Evolutionary conservation across 305 asterid species (phyloP), one percentile per base, ranked within the genome.

Genomic region (Fraxinus greggii): DNA sequence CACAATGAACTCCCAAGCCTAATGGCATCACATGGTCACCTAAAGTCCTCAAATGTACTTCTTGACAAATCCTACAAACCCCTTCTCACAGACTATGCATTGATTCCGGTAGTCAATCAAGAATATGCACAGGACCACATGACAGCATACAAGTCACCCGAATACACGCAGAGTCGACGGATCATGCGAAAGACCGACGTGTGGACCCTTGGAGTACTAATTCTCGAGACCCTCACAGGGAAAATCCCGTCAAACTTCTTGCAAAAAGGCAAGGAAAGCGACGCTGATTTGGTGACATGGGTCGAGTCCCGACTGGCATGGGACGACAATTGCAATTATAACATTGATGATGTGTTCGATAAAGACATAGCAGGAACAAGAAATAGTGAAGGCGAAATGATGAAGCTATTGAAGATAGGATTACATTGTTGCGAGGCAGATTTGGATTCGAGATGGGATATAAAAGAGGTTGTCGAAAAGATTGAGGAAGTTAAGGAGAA

Each of bases 11-110:
- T 92, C 13, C 99, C 99, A 5, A 90, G 97, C 89, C 84, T 97
- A 7, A 88, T 94, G 10, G 92, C 94, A 24, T 92, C 98, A 9
- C 98, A 94, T 80, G 99, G 97, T 72, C 99, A 96, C 86, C 92
- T 96, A 4, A 96, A 93, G 67, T 92, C 99, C 38, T 91, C 99
- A 17, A 96, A 96, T 79, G 96, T 96, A 0, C 92, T 96, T 19
- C 95, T 96, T 24, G 93, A 90, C 75, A 79, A 45, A 56, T 33
- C 91, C 61, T 90, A 81, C 80, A 91, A 82, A 8, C 93, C 98
- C 1, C 65, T 93, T 80, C 94, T 96, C 80, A 76, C 90, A 5
- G 98, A 96, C 91, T 96, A 96, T 78, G 98, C 91, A 0, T 69
- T 96, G 23, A 85, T 90, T 36, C 99, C 99, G 4, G 82, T 94